Evolutionary conservation across 2,329 filamentous ascomycete genomes (phyloP).

Genomic region (Cryphonectria carpinicola): DNA sequence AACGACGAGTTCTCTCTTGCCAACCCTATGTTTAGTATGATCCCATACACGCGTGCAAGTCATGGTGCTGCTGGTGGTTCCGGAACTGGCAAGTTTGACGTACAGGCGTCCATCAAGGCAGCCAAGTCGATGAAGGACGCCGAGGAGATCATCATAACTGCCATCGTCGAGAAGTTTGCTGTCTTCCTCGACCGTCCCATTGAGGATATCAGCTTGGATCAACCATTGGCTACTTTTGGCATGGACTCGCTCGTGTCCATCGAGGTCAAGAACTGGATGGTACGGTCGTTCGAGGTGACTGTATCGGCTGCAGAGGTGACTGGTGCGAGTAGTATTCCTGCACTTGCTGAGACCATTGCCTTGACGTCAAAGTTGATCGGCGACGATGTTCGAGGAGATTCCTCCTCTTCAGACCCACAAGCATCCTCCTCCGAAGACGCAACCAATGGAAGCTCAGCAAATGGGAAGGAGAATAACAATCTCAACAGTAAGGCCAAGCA

Average conservation of each 20-base stretch:
- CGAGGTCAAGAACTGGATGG: slow-evolving; percentile 35
- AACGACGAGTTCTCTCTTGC: slow-evolving; percentile 29
- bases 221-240: slow-evolving; percentile 30
- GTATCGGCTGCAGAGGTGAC: slow-evolving; percentile 37
- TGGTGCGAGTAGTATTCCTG: slow-evolving; percentile 34
- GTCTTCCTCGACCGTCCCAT: slow-evolving; percentile 31
- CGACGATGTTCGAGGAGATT: slow-evolving; percentile 16
- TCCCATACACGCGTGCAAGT: slow-evolving; percentile 22
- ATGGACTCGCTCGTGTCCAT: slow-evolving; percentile 35
- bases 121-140: slow-evolving; percentile 29
- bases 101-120: slow-evolving; percentile 9
- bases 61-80: slow-evolving; percentile 4
- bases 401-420: not conserved
- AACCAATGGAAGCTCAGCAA: not conserved
- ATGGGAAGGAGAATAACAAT: not conserved
- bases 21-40: slow-evolving; percentile 31
- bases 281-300: slow-evolving; percentile 32
- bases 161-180: slow-evolving; percentile 32
- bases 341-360: slow-evolving; percentile 34
- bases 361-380: slow-evolving; percentile 34
- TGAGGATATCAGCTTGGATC: slow-evolving; percentile 30
- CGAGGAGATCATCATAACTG: slow-evolving; percentile 29
- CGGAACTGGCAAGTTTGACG: slow-evolving; percentile 21
- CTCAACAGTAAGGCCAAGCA: slow-evolving; percentile 15
- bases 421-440: not conserved